These are phyloP conservation scores for Scytalidium sp. DNA, from an alignment of 2,329 filamentous ascomycete genomes.

Conservation along the genomic window DNA sequence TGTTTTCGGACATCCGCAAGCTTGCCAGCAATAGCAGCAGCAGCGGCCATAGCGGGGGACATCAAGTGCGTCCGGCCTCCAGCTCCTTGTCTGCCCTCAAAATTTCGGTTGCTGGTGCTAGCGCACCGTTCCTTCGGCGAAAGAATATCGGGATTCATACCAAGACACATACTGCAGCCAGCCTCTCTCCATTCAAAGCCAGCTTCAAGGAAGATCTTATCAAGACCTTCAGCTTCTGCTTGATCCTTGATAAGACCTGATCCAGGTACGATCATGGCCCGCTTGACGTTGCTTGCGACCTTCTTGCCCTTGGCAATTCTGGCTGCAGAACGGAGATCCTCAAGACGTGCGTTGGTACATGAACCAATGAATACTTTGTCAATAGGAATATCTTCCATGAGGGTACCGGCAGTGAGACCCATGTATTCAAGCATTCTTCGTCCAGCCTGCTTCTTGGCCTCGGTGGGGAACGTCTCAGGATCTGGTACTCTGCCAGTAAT, in stretches of 20 bases:
- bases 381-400: slow-evolving; percentile 85
- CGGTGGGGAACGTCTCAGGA: slow-evolving; percentile 79
- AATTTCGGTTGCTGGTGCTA: slow-evolving; percentile 95
- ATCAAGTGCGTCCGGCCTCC: slow-evolving; percentile 90
- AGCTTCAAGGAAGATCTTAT: slow-evolving; percentile 87
- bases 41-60: slow-evolving; percentile 96
- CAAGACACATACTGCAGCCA: slow-evolving; percentile 97
- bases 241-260: slow-evolving; percentile 91
- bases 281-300: slow-evolving; percentile 83
- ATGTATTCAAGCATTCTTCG: slow-evolving; percentile 90
- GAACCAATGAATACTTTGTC: slow-evolving; percentile 99
- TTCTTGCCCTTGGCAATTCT: slow-evolving; percentile 83
- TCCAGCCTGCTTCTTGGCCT: slow-evolving; percentile 76
- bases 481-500: slow-evolving; percentile 90
- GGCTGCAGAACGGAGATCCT: slow-evolving; percentile 87
- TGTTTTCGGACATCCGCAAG: slow-evolving; percentile 88
- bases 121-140: slow-evolving; percentile 90
- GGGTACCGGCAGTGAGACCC: slow-evolving; percentile 82
- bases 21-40: slow-evolving; percentile 84
- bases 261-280: slow-evolving; percentile 93
- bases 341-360: slow-evolving; percentile 95
- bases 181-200: slow-evolving; percentile 98
- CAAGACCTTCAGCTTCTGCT: slow-evolving; percentile 87
- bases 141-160: slow-evolving; percentile 98
- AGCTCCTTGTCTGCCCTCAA: slow-evolving; percentile 93